A percentile compares a stretch with the other conserved stretches of the same genome.
Conservation (phyloP, 129 eudicot genomes). For the Tagetes patula region DNA sequence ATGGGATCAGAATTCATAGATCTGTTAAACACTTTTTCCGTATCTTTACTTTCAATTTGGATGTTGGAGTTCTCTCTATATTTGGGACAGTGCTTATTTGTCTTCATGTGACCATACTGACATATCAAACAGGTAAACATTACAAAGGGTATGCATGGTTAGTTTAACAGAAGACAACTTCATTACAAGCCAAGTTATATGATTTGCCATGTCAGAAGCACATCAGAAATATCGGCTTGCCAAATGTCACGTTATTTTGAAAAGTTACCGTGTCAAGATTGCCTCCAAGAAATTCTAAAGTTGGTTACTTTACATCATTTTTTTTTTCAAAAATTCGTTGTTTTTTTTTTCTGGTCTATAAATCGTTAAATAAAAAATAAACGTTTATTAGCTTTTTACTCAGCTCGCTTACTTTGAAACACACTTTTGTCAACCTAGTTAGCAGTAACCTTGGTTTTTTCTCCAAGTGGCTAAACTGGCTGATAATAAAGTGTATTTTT, state of each 20-base stretch:
- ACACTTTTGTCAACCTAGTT: neutral
- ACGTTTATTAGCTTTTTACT: neutral
- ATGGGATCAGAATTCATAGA: slow-evolving; percentile 41
- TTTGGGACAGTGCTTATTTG: slow-evolving; percentile 91
- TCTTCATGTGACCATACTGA: slow-evolving; percentile 96
- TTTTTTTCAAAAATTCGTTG: neutral
- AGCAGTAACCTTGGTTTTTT: neutral
- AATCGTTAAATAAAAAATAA: neutral
- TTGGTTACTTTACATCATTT: neutral
- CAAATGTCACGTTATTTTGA: neutral
- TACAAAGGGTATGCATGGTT: neutral
- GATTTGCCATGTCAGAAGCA: neutral
- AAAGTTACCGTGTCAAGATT: neutral
- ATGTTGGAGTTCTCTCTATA: slow-evolving; percentile 68
- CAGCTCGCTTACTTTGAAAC: neutral
- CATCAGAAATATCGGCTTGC: neutral
- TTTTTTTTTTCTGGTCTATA: neutral
- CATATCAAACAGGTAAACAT: slow-evolving; percentile 12
- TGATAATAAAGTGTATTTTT: slow-evolving; percentile 6
- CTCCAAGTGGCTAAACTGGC: neutral
- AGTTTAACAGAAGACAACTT: slow-evolving; percentile 1
- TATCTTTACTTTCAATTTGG: slow-evolving; percentile 58
- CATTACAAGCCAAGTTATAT: neutral
- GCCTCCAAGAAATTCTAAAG: neutral
- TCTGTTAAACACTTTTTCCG: slow-evolving; percentile 47